These are phyloP conservation scores for Solanum hybrid DNA, from an alignment of 305 asterid genomes.

Conservation along the genomic window DNA sequence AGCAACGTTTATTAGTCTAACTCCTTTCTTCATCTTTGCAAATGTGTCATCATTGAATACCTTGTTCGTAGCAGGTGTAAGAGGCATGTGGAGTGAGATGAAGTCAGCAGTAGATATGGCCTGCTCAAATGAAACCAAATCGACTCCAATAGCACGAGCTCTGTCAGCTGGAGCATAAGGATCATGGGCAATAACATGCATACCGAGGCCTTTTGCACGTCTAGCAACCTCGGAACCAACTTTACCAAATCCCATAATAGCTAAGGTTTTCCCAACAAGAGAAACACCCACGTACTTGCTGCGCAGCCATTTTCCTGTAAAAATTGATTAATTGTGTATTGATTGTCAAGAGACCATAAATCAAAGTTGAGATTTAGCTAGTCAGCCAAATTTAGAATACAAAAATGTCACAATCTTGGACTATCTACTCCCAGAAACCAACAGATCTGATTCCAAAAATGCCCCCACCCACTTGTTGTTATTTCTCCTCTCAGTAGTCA, in stretches of 20 bases:
- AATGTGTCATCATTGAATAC: slow-evolving; percentile 70
- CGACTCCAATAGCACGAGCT: slow-evolving; percentile 88
- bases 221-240: slow-evolving; percentile 97
- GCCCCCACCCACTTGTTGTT: background rate
- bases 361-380: background rate
- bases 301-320: slow-evolving; percentile 80
- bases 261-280: slow-evolving; percentile 83
- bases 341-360: background rate
- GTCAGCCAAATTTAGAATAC: background rate
- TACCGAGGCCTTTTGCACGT: slow-evolving; percentile 93
- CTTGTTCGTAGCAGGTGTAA: slow-evolving; percentile 79
- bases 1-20: slow-evolving; percentile 71
- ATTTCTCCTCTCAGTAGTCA: background rate
- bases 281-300: slow-evolving; percentile 85
- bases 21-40: slow-evolving; percentile 84
- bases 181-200: slow-evolving; percentile 81
- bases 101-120: slow-evolving; percentile 78
- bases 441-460: background rate
- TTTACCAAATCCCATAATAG: slow-evolving; percentile 91
- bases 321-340: background rate
- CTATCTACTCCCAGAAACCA: background rate
- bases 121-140: slow-evolving; percentile 76
- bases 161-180: slow-evolving; percentile 96
- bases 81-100: slow-evolving; percentile 93
- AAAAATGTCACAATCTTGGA: background rate